Evolutionary conservation across 2,329 filamentous ascomycete genomes (phyloP).

Genomic region (Alternaria infectoria): DNA sequence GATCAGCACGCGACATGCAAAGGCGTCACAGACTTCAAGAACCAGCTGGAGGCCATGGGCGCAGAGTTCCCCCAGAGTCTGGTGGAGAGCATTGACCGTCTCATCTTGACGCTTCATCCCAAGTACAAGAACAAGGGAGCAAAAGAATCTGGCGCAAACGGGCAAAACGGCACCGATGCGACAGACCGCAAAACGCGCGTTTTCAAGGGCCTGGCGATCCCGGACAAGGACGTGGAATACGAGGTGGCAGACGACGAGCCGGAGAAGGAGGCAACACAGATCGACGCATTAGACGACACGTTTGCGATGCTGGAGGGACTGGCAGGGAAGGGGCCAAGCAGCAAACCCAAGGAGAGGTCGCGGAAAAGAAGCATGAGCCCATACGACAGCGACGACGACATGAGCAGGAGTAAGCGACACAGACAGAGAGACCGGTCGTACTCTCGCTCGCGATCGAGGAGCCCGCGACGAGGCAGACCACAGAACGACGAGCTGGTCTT

Average conservation of each 20-base stretch:
- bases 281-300: conserved; percentile 86
- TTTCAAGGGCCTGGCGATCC: conserved; percentile 89
- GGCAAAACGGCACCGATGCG: conserved; percentile 58
- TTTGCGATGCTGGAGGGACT: conserved; percentile 88
- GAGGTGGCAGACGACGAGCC: conserved; percentile 57
- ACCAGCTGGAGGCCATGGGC: conserved; percentile 74
- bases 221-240: conserved; percentile 71
- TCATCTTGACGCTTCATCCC: conserved; percentile 89
- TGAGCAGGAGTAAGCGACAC: conserved; percentile 51
- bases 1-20: conserved; percentile 81
- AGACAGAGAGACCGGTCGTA: conserved; percentile 57
- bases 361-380: conserved; percentile 68
- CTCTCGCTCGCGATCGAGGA: conserved; percentile 60
- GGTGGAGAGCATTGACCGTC: conserved; percentile 87
- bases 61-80: conserved; percentile 86
- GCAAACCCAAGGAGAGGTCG: conserved; percentile 54
- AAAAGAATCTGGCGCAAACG: conserved; percentile 46
- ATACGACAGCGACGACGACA: conserved; percentile 53
- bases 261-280: conserved; percentile 49
- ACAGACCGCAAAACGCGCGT: conserved; percentile 78
- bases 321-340: conserved; percentile 57
- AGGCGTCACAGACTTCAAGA: conserved; percentile 75
- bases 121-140: conserved; percentile 70
- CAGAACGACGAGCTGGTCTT: conserved; percentile 60
- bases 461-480: conserved; percentile 52